Percentiles rank a stretch among this genome's conserved stretches.
These are phyloP conservation scores for Brassica incana DNA, from an alignment of 345 rosid species.

Conservation along the genomic window DNA sequence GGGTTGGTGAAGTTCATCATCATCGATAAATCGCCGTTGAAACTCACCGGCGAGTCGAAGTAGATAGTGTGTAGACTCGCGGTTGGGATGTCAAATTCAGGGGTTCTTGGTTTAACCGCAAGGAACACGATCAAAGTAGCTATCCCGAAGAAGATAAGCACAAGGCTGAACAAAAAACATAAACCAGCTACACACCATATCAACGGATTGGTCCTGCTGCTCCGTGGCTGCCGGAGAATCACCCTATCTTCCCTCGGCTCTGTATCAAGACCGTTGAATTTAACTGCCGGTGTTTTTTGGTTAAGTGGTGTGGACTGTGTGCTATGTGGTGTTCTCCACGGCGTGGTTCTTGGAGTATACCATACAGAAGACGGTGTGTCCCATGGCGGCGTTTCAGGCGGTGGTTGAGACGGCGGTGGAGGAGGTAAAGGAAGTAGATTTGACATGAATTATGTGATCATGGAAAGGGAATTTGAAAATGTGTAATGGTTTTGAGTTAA, in stretches of 20 bases:
- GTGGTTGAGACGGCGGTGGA: constrained; percentile 25
- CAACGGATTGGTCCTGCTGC: constrained; percentile 50
- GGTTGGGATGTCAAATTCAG: constrained; percentile 64
- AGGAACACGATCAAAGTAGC: constrained; percentile 70
- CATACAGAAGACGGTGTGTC: constrained; percentile 40
- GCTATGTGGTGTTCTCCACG: constrained; percentile 41
- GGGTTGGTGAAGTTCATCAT: constrained; percentile 80
- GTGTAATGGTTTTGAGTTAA: constrained; percentile 34
- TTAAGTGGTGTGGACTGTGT: constrained; percentile 37
- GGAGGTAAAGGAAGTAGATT: constrained; percentile 44
- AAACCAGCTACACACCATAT: constrained; percentile 73
- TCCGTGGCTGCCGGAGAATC: constrained; percentile 45
- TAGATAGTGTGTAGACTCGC: constrained; percentile 71
- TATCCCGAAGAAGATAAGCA: constrained; percentile 76
- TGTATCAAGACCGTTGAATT: constrained; percentile 31
- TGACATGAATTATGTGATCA: constrained; percentile 42
- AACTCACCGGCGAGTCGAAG: constrained; percentile 67
- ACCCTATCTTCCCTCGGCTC: constrained; percentile 35
- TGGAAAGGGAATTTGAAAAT: constrained; percentile 38
- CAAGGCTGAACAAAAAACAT: constrained; percentile 71
- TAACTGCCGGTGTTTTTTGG: constrained; percentile 39
- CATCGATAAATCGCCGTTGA: constrained; percentile 71
- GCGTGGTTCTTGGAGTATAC: constrained; percentile 44
- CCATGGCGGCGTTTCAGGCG: constrained; percentile 41
- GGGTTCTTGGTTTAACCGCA: constrained; percentile 61